Evolutionary conservation across 2,329 filamentous ascomycete genomes (phyloP), one percentile per base, ranked within the genome.

Genomic region (Cercospora zeae-maydis): DNA sequence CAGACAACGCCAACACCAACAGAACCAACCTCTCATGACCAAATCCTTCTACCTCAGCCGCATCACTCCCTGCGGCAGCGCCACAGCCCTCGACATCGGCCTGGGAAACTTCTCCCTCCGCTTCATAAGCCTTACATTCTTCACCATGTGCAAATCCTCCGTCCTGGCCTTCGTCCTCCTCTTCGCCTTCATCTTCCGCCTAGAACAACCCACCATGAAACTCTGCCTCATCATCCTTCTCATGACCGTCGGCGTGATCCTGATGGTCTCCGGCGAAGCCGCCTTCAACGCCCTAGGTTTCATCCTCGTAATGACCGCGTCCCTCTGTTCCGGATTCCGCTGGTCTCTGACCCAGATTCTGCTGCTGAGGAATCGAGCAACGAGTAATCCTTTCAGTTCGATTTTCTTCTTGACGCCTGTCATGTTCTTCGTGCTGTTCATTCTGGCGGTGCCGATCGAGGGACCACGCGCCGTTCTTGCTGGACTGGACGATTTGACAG

Each of bases 141-240:
- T 96, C 78, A 99, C 95, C 63, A 98, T 99, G 95, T 98, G 95
- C 80, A 99, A 99, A 83, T 98, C 93, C 5, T 97, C 93, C 9
- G 91, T 93, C 14, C 85, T 99, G 21, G 93, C 91, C 49, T 99
- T 98, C 74, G 95, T 99, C 59, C 87, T 99, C 21, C 77, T 96
- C 54, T 99, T 99, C 75, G 95, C 95, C 66, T 96, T 99, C 74
- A 76, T 96, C 53, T 98, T 99, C 80, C 88, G 90, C 58, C 87
- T 99, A 58, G 95, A 99, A 78, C 85, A 86, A 10, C 92, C 91
- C 0, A 97, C 93, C 0, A 87, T 90, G 82, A 90, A 89, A 70
- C 85, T 99, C 8, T 89, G 96, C 39, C 82, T 84, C 67, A 95
- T 98, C 69, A 98, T 99, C 69, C 84, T 87, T 58, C 88, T 90